Conservation (phyloP, 805 yeast genomes). For the Candida wancherniae region DNA sequence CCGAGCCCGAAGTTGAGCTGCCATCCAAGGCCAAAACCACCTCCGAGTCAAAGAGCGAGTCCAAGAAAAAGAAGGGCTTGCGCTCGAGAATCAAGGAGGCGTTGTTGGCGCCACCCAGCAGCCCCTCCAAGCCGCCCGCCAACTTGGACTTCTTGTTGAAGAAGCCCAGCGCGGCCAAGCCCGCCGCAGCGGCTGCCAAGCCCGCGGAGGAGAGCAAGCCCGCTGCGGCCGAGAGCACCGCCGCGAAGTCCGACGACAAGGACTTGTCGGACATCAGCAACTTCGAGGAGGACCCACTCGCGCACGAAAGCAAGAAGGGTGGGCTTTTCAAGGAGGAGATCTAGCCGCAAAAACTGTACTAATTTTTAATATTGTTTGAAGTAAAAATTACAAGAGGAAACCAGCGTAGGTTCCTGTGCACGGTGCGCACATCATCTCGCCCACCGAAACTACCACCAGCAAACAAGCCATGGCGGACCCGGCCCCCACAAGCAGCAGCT, state of each 20-base stretch:
- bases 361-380: neutral
- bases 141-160: too few species aligned
- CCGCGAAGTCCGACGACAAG: constrained; percentile 3
- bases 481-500: too few species aligned
- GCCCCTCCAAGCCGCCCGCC: too few species aligned
- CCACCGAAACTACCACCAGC: too few species aligned
- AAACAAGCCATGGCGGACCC: neutral
- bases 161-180: constrained; percentile 1
- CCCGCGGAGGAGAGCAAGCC: neutral
- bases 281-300: constrained; percentile 29
- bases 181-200: constrained; percentile 2
- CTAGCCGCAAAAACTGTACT: constrained; percentile 12
- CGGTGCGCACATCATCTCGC: too few species aligned
- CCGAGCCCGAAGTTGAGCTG: constrained; percentile 1
- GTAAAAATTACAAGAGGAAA: neutral
- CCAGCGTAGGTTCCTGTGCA: too few species aligned
- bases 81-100: constrained; percentile 14
- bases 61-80: constrained; percentile 14
- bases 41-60: too few species aligned
- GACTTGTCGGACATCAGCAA: constrained; percentile 8
- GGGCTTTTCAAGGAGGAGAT: constrained; percentile 42
- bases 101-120: constrained; percentile 4
- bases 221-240: constrained; percentile 1
- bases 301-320: constrained; percentile 26
- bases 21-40: neutral